Base-by-base conservation (phyloP, 768 basidiomycete genomes). In the Pholiota microspora region DNA sequence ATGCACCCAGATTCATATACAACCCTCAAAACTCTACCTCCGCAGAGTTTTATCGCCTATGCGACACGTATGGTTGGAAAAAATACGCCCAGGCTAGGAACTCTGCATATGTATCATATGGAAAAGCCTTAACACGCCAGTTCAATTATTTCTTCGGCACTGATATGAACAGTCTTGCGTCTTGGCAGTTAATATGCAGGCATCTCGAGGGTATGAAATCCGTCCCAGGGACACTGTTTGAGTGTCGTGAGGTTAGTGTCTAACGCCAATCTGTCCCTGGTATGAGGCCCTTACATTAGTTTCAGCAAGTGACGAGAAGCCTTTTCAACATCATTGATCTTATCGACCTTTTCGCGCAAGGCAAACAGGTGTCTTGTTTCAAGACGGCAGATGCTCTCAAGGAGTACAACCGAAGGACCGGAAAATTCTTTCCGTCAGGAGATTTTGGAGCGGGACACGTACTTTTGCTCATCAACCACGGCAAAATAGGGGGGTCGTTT, bases 341-440 rank as follows among this genome's bases (percentile, higher is more conserved):
- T 3, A 16, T 42, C 9, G 40, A 24, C 2, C 18, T 21, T 0
- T 42, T 42, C 9, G 21, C 2, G 18, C 18, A 10, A 21, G 40
- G 40, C 16, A 21, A 16, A 16, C 40, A 42, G 21, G 40, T 21
- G 9, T 21, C 18, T 9, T 21, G 21, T 9, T 42, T 42, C 21
- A 10, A 7, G 12, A 21, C 40, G 7, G 40, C 18, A 21, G 21
- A 2, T 3, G 65, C 55, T 3, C 59, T 77, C 23, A 71, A 69
- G 31, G 38, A 35, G 10, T 78, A 77, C 51, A 73, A 72, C 0
- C 51, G 9, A 2, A 4, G 1, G 0, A 53, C 35, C 0, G 48
- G 51, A 2, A 74, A 71, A 45, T 58, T 64, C 21, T 77, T 76
- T 57, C 74, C 77, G 0, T 57, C 53, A 25, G 57, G 61, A 0